phyloP scores from a whole-genome alignment of 306 rosid genomes.

The Acacia crassicarpa region DNA sequence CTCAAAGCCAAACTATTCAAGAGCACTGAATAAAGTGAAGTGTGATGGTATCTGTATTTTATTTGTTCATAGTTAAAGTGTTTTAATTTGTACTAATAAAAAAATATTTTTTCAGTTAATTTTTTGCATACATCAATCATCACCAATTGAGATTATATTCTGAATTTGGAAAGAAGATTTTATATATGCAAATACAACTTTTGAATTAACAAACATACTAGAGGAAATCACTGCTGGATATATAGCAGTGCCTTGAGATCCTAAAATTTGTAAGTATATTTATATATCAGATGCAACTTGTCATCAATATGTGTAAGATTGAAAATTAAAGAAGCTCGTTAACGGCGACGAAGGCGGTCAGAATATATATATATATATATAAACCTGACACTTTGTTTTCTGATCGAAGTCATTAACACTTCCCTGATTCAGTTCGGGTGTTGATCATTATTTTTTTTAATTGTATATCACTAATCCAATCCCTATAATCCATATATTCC shows the following conservation, averaged over 20 bases:
- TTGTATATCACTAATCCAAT: conserved; percentile 23
- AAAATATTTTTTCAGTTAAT: neutral
- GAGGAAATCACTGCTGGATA: no score
- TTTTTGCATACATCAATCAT: neutral
- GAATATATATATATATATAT: neutral
- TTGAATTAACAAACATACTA: neutral
- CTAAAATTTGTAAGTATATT: neutral
- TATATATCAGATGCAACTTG: neutral
- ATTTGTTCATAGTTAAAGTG: neutral
- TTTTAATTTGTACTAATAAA: no score
- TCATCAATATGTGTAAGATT: neutral
- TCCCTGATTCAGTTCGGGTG: conserved; percentile 31
- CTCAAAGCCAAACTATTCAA: conserved; percentile 35
- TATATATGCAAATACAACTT: neutral
- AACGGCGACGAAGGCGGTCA: conserved; percentile 51
- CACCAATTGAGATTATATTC: neutral
- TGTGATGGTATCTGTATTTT: neutral
- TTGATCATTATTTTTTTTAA: conserved; percentile 16
- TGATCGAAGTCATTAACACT: conserved; percentile 31
- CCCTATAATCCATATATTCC: conserved; percentile 43
- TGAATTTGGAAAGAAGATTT: neutral
- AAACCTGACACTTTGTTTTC: conserved; percentile 52
- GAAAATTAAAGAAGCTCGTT: neutral
- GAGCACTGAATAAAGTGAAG: neutral
- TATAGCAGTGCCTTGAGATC: neutral